Base-by-base conservation (phyloP, 2,329 filamentous ascomycete species). In the Hymenoscyphus repandus region DNA sequence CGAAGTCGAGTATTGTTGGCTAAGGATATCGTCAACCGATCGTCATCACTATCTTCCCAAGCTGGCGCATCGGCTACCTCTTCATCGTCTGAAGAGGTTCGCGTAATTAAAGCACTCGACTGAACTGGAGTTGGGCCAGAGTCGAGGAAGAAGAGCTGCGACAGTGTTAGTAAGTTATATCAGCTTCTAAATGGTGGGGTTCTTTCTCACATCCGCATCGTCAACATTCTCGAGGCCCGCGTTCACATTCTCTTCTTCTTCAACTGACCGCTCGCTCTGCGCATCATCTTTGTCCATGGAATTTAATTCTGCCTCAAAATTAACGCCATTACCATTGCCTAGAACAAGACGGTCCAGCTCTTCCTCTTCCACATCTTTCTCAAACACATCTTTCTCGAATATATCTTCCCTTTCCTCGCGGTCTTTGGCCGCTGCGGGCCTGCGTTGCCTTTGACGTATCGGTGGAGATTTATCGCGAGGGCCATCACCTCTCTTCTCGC, bases 1-100 rank as follows among this genome's bases (percentile, higher is more conserved):
- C 91, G 82, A 65, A 96, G 69, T 57, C 88, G 80, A 43, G 83
- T 80, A 40, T 85, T 83, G 22, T 82, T 79, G 3, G 89, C 86
- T 36, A 99, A 77, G 12, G 92, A 97, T 44, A 99, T 78, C 6
- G 83, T 80, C 55, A 96, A 73, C 48, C 88, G 80, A 65, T 97
- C 93, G 65, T 99, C 93, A 62, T 99, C 93, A 68, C 91, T 97
- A 67, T 99, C 93, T 60, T 91, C 83, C 93, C 93, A 99, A 1
- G 83, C 88, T 2, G 85, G 77, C 17, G 74, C 73, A 58, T 70
- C 69, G 32, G 67, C 69, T 31, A 70, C 71, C 18, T 68, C 65
- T 18, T 73, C 68, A 1, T 71, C 69, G 10, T 61, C 53, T 1
- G 52, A 52, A 13, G 53, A 34, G n/a, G 36, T 11, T 36, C 36